Conservation (phyloP, 768 basidiomycete species). For the Tylopilus felleus region DNA sequence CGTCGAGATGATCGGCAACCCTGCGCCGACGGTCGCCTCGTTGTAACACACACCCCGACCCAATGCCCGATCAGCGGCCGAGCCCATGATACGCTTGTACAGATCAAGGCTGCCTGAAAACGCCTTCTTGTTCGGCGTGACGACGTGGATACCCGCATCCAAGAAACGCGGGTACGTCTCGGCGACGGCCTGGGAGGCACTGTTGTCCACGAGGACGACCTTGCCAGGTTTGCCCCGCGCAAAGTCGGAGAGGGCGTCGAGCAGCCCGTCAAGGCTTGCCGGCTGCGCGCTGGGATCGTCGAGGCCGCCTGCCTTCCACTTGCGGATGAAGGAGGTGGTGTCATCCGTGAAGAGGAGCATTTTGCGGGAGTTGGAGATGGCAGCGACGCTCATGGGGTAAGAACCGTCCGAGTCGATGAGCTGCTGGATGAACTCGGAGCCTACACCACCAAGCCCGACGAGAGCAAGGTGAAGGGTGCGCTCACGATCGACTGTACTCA, state of each 20-base stretch:
- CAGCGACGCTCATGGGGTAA: slow-evolving; percentile 59
- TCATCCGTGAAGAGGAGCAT: slow-evolving; percentile 52
- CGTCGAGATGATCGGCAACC: slow-evolving; percentile 87
- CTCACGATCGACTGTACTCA: slow-evolving; percentile 18
- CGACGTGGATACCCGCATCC: slow-evolving; percentile 73
- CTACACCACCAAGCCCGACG: slow-evolving; percentile 91
- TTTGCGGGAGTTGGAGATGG: slow-evolving; percentile 64
- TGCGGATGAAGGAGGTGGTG: slow-evolving; percentile 37
- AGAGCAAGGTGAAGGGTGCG: slow-evolving; percentile 60
- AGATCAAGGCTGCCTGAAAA: slow-evolving; percentile 70
- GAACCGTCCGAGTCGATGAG: slow-evolving; percentile 55
- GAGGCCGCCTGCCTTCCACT: slow-evolving; percentile 48
- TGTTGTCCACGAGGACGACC: slow-evolving; percentile 86
- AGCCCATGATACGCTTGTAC: slow-evolving; percentile 65
- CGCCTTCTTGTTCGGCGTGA: slow-evolving; percentile 98
- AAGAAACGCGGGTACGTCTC: slow-evolving; percentile 78
- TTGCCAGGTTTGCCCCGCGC: slow-evolving; percentile 43
- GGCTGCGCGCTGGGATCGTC: slow-evolving; percentile 35
- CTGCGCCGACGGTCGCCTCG: slow-evolving; percentile 95
- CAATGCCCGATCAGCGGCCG: slow-evolving; percentile 21
- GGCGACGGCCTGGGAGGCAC: slow-evolving; percentile 81
- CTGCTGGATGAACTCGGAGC: slow-evolving; percentile 81
- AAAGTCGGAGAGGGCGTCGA: slow-evolving; percentile 42
- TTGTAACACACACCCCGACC: slow-evolving; percentile 64
- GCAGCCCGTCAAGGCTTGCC: slow-evolving; percentile 38